Percentiles rank a stretch among this genome's conserved stretches.
Evolutionary conservation across 176 grass and related monocot genomes (phyloP).

Genomic region (Tillandsia leiboldiana): DNA sequence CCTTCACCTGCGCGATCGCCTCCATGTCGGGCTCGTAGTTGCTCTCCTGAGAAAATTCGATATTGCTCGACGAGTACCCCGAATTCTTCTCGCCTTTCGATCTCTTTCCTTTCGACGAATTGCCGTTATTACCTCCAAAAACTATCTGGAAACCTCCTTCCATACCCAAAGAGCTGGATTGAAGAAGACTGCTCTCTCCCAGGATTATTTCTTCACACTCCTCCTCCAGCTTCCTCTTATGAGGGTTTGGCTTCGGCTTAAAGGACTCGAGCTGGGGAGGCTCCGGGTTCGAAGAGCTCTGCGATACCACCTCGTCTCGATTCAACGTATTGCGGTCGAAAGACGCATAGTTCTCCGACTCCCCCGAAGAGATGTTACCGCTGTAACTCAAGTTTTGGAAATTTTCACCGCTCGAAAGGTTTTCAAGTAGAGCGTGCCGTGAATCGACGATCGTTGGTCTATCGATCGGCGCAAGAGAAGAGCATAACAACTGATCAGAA

Average conservation of each 20-base stretch:
- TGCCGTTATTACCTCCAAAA: slow-evolving; percentile 3
- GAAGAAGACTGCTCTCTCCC: slow-evolving; percentile 21
- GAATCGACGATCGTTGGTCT: neutral
- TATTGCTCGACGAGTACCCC: slow-evolving; percentile 7
- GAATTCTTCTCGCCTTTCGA: slow-evolving; percentile 18
- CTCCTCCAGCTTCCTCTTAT: slow-evolving; percentile 37
- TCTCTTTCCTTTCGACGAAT: slow-evolving; percentile 16
- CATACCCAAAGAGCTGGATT: slow-evolving; percentile 1
- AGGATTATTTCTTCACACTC: neutral
- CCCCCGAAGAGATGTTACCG: slow-evolving; percentile 69
- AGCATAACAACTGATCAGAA: slow-evolving; percentile 16
- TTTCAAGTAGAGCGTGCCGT: slow-evolving; percentile 9
- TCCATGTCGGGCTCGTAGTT: slow-evolving; percentile 65
- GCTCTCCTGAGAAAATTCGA: slow-evolving; percentile 16
- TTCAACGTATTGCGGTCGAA: slow-evolving; percentile 24
- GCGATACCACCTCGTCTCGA: slow-evolving; percentile 51
- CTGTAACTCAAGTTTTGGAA: slow-evolving; percentile 26
- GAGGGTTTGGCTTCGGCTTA: neutral
- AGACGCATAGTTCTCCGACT: slow-evolving; percentile 45
- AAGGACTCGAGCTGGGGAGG: neutral
- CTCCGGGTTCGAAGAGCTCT: slow-evolving; percentile 40
- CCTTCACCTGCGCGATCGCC: slow-evolving; percentile 78
- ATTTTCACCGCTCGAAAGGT: slow-evolving; percentile 26
- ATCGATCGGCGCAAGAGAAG: slow-evolving; percentile 13
- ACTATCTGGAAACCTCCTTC: slow-evolving; percentile 19